A percentile compares a stretch with the other conserved stretches of the same genome.
Conservation (phyloP, 768 basidiomycete genomes). For the Panus rudis region DNA sequence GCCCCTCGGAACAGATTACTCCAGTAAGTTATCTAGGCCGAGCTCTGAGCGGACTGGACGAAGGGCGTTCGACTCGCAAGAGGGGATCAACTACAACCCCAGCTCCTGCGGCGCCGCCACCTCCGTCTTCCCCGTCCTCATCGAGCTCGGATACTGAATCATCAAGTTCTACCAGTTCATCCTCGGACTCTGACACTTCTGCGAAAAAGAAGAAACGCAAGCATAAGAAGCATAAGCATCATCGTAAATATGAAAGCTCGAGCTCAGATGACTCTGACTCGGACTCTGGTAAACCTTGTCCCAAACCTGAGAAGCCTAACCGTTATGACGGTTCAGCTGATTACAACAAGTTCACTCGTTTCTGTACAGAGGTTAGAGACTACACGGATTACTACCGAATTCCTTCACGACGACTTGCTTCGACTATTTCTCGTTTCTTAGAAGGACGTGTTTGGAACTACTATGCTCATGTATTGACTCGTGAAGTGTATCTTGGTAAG, state of each 20-base stretch:
- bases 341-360: conserved; percentile 6
- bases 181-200: background rate
- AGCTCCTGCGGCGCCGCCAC: too few species aligned
- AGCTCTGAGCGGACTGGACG: background rate
- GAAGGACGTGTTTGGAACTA: conserved; percentile 17
- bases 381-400: conserved; percentile 4
- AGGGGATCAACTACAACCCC: background rate
- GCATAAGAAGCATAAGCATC: background rate
- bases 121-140: too few species aligned
- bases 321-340: conserved; percentile 5
- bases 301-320: conserved; percentile 7
- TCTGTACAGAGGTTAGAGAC: conserved; percentile 2
- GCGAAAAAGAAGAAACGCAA: background rate
- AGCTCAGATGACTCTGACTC: too few species aligned
- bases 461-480: too few species aligned
- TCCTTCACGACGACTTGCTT: background rate
- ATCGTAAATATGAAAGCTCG: too few species aligned
- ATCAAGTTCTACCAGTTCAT: background rate
- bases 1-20: too few species aligned
- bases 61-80: background rate
- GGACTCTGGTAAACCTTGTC: too few species aligned
- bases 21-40: background rate
- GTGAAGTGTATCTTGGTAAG: too few species aligned
- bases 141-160: too few species aligned
- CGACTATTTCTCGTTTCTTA: conserved; percentile 11